Percentiles rank a stretch among this genome's conserved stretches.
phyloP scores from a whole-genome alignment of 345 rosid species.

The Durio zibethinus region DNA sequence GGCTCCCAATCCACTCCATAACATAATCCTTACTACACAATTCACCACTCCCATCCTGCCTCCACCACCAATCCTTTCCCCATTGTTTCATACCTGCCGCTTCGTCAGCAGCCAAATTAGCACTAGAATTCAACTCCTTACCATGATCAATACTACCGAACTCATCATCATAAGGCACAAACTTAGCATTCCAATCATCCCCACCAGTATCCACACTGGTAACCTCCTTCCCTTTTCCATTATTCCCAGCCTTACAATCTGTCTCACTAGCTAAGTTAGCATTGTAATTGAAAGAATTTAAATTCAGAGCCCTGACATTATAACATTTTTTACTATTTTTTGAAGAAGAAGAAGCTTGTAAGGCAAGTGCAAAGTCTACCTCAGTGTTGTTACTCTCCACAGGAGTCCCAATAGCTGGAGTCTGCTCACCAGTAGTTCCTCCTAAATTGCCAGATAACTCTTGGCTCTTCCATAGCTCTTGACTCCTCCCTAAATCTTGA shows the following conservation, averaged over 20 bases:
- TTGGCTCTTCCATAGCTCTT: constrained; percentile 73
- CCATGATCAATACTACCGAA: constrained; percentile 38
- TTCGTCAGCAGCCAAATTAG: constrained; percentile 40
- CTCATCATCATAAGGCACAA: constrained; percentile 58
- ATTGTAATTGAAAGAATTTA: constrained; percentile 47
- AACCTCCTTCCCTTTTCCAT: constrained; percentile 76
- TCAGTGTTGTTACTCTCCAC: constrained; percentile 43
- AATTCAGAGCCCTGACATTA: constrained; percentile 53
- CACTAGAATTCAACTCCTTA: constrained; percentile 54
- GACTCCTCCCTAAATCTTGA: constrained; percentile 78
- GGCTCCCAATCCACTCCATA: constrained; percentile 98
- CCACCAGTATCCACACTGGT: constrained; percentile 40
- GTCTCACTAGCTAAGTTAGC: constrained; percentile 39
- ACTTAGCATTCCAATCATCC: constrained; percentile 61
- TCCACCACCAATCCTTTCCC: constrained; percentile 99
- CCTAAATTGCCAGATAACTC: constrained; percentile 71
- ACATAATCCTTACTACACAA: constrained; percentile 91
- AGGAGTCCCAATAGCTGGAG: constrained; percentile 53
- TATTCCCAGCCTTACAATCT: constrained; percentile 30
- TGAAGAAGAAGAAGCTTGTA: constrained; percentile 92
- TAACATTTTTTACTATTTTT: constrained; percentile 57
- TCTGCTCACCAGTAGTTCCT: constrained; percentile 32
- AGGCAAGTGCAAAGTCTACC: constrained; percentile 91
- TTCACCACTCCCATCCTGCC: constrained; percentile 91
- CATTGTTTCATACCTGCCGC: constrained; percentile 56